Percentiles rank a stretch among this genome's conserved stretches.
Conservation (phyloP, 176 grass and related monocot genomes). For the Cocos nucifera region DNA sequence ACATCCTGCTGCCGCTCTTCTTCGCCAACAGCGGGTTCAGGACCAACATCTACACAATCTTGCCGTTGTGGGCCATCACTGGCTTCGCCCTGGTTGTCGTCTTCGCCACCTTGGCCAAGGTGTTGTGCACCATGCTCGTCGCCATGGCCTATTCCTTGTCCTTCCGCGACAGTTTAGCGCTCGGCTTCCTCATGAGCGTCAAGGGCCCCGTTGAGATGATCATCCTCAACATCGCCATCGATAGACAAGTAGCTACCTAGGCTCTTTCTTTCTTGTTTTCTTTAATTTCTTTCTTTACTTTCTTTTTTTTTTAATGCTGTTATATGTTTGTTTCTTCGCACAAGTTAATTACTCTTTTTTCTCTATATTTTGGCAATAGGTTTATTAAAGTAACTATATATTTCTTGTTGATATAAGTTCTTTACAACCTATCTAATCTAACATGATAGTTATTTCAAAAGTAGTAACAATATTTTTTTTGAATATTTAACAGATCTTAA, state of each 20-base stretch:
- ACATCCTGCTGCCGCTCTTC: slow-evolving; percentile 11
- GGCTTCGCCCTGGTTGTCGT: neutral
- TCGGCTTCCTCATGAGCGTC: slow-evolving; percentile 27
- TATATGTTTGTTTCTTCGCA: no score
- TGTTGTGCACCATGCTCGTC: slow-evolving; percentile 11
- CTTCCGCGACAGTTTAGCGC: slow-evolving; percentile 17
- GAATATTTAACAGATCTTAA: no score
- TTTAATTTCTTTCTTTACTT: neutral
- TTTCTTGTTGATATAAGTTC: no score
- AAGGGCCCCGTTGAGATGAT: slow-evolving; percentile 25
- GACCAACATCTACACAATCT: neutral
- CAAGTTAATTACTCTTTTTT: no score
- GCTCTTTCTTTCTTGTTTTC: neutral
- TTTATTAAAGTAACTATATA: no score
- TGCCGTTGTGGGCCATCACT: neutral
- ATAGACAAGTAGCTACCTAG: slow-evolving; percentile 7
- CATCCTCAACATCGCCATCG: slow-evolving; percentile 12
- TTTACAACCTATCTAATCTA: no score
- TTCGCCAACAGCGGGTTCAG: neutral
- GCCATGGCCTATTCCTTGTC: slow-evolving; percentile 18
- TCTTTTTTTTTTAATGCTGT: no score
- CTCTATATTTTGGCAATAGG: no score
- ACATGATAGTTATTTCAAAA: no score
- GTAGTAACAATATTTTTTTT: no score
- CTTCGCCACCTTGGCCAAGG: slow-evolving; percentile 14